Base-by-base conservation (phyloP, 768 basidiomycete genomes). In the Clavaria fumosa region DNA sequence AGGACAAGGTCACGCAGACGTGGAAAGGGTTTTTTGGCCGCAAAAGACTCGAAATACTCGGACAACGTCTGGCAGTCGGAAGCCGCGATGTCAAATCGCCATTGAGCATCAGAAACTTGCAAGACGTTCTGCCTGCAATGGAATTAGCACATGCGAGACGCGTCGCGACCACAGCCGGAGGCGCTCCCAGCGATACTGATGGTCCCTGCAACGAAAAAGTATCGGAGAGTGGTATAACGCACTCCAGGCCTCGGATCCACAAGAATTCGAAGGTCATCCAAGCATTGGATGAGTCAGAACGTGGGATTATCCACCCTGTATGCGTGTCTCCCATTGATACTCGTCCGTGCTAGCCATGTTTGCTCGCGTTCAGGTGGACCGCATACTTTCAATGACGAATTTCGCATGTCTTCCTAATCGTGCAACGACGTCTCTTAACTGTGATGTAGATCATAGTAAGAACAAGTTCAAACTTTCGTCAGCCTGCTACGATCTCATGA, bases 1-100 rank as follows among this genome's bases (percentile, higher is more conserved):
- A 63, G 47, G 78, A 82, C 42, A 50, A 63, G 7, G 54, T 64
- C 4, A 62, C 68, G 10, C 67, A 70, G 37, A 54, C 62, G 21
- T 73, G 80, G 43, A 76, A 67, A 42, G 60, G 58, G 12, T 70
- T 72, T 43, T 82, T 82, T 45, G 66, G 72, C 23, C 67, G 64
- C 38, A 70, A 73, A 45, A 66, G 70, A 19, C 61, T 80, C 23
- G 57, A 73, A 43, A 55, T 77, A 41, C 49, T 71, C 7, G 58
- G 66, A 2, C 60, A 62, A 41, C 61, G 64, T 3, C 50, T 67
- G 6, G 42, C 49, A 12, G 41, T 22, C 23, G 45, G 47, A n/a
- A 35, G 11, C 10, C 35, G 36, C 17, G 28, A 23, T n/a, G 27
- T 34, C 15, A 23, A n/a, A 34, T 18, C 20, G 18, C n/a, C 46